These are phyloP conservation scores for Zygnema cylindricum DNA, from an alignment of 139 green algal species.

Conservation along the genomic window DNA sequence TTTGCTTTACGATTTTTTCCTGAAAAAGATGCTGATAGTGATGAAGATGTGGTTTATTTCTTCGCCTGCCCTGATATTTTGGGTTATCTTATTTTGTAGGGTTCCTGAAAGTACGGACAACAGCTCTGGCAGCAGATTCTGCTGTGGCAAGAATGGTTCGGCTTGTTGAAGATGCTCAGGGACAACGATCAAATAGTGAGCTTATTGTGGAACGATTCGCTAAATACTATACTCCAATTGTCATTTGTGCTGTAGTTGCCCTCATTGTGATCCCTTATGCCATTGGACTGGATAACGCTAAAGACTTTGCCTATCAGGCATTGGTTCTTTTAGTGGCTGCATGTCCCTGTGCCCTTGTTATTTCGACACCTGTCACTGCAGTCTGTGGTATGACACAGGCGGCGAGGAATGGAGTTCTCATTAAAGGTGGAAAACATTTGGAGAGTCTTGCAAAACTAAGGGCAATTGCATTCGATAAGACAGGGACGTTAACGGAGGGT, in stretches of 20 bases:
- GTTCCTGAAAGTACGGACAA: slow-evolving; percentile 68
- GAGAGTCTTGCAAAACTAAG: slow-evolving; percentile 73
- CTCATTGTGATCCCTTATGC: slow-evolving; percentile 68
- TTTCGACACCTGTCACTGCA: slow-evolving; percentile 79
- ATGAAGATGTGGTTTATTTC: no score
- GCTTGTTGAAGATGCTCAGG: slow-evolving; percentile 75
- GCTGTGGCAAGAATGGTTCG: slow-evolving; percentile 73
- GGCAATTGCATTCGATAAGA: slow-evolving; percentile 81
- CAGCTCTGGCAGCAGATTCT: slow-evolving; percentile 68
- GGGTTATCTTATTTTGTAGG: no score
- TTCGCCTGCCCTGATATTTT: neutral
- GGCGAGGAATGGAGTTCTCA: slow-evolving; percentile 73
- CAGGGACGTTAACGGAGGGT: slow-evolving; percentile 80
- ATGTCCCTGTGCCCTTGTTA: slow-evolving; percentile 85
- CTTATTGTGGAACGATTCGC: slow-evolving; percentile 72
- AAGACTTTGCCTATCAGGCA: slow-evolving; percentile 75
- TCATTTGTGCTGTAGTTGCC: slow-evolving; percentile 70
- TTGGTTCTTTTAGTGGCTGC: slow-evolving; percentile 81
- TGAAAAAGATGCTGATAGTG: no score
- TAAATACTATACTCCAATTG: slow-evolving; percentile 76
- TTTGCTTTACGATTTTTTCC: no score
- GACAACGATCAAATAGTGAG: slow-evolving; percentile 67
- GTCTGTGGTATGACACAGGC: slow-evolving; percentile 70
- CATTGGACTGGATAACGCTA: neutral
- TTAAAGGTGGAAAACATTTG: slow-evolving; percentile 79